Evolutionary conservation across 306 rosid species (phyloP).

Genomic region (Oemleria cerasiformis): DNA sequence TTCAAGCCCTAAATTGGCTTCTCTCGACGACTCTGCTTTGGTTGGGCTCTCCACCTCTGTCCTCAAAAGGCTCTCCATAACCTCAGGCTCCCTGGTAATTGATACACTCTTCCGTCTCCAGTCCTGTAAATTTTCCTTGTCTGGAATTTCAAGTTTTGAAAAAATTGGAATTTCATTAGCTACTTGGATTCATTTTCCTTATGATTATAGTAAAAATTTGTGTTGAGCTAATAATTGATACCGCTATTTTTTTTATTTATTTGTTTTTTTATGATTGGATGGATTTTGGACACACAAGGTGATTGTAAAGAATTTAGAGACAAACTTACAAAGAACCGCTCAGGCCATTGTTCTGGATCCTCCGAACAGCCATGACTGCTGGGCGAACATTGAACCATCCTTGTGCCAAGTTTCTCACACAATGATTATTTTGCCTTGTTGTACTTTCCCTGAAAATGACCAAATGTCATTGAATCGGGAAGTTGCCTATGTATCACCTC

Average conservation of each 20-base stretch:
- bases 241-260: neutral
- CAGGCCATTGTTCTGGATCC: constrained; percentile 79
- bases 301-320: constrained; percentile 63
- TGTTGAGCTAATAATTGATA: neutral
- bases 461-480: constrained; percentile 25
- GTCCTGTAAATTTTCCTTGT: neutral
- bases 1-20: constrained; percentile 30
- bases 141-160: neutral
- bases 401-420: constrained; percentile 29
- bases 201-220: neutral
- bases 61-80: constrained; percentile 62
- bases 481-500: constrained; percentile 73
- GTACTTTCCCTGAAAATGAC: constrained; percentile 42
- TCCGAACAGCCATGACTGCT: constrained; percentile 32
- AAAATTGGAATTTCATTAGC: neutral
- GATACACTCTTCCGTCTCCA: no score
- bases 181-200: neutral
- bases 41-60: constrained; percentile 59
- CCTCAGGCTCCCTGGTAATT: constrained; percentile 61
- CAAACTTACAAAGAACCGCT: constrained; percentile 52
- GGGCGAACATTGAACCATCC: constrained; percentile 24
- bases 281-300: constrained; percentile 39
- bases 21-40: constrained; percentile 63
- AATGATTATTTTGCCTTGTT: constrained; percentile 71
- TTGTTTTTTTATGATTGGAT: neutral